These are phyloP conservation scores for Xylariaceae sp. DNA, from an alignment of 2,329 filamentous ascomycete species.

Conservation along the genomic window DNA sequence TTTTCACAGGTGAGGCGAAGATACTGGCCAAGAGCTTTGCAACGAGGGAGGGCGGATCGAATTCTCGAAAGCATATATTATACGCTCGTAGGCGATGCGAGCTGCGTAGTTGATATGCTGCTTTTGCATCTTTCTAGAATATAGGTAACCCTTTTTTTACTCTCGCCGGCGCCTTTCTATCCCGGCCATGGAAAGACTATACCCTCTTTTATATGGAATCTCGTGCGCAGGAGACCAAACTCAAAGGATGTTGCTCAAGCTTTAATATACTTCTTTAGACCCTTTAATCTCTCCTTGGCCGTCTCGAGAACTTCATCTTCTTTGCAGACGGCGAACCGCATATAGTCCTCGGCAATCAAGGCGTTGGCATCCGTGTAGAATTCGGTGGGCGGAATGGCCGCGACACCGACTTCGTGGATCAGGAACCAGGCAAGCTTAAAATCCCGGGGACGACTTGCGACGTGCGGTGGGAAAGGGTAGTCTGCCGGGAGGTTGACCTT, in stretches of 20 bases:
- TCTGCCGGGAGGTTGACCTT: constrained; percentile 77
- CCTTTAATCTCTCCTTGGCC: constrained; percentile 69
- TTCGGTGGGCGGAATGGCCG: constrained; percentile 92
- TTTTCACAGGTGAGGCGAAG: too few species aligned
- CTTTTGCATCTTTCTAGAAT: too few species aligned
- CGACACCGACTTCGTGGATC: constrained; percentile 93
- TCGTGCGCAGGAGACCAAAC: background rate
- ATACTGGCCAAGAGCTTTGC: too few species aligned
- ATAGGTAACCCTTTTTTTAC: background rate
- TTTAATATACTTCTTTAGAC: constrained; percentile 64
- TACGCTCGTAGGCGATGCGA: too few species aligned
- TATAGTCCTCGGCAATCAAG: constrained; percentile 83
- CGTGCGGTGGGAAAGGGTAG: constrained; percentile 86
- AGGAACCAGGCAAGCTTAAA: constrained; percentile 96
- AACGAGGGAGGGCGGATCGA: too few species aligned
- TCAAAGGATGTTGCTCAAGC: constrained; percentile 9
- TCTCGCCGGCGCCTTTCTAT: constrained; percentile 7
- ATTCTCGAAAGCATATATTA: too few species aligned
- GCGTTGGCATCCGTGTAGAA: constrained; percentile 87
- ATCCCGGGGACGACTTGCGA: constrained; percentile 78
- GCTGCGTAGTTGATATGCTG: too few species aligned
- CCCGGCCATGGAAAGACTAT: background rate
- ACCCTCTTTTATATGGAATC: background rate
- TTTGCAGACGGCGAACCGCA: constrained; percentile 96
- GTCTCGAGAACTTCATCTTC: constrained; percentile 76